phyloP scores from a whole-genome alignment of 371 early-diverging fungal genomes.

The Neoconidiobolus thromboides region DNA sequence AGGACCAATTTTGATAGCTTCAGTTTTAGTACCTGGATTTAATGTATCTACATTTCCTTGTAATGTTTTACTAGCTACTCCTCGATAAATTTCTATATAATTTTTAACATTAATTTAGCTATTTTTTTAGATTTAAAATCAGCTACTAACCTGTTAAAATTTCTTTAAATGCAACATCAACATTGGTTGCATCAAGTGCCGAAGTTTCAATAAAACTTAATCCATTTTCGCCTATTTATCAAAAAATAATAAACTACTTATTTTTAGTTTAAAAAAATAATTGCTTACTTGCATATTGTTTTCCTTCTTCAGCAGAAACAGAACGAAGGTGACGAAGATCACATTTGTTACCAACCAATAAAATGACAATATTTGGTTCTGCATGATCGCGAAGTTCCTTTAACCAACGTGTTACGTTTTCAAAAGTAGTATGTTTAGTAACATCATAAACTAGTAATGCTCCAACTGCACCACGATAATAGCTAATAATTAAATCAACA shows the following conservation, averaged over 20 bases:
- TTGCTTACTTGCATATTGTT: constrained; percentile 92
- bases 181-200: constrained; percentile 46
- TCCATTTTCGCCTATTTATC: constrained; percentile 24
- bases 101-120: background rate
- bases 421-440: constrained; percentile 86
- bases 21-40: constrained; percentile 43
- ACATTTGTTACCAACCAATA: constrained; percentile 99
- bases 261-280: constrained; percentile 21
- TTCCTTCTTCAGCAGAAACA: constrained; percentile 92
- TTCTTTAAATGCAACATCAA: constrained; percentile 42
- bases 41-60: constrained; percentile 37
- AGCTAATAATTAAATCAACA: constrained; percentile 21
- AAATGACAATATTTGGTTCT: constrained; percentile 92
- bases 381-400: constrained; percentile 97
- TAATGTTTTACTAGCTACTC: constrained; percentile 81
- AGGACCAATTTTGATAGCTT: constrained; percentile 49
- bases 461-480: constrained; percentile 99
- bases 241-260: background rate
- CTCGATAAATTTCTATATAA: constrained; percentile 63
- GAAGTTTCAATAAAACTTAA: constrained; percentile 54
- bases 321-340: constrained; percentile 93
- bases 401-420: constrained; percentile 93
- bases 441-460: constrained; percentile 98
- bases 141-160: constrained; percentile 28
- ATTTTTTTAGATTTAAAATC: background rate